Evolutionary conservation across 2,329 filamentous ascomycete species (phyloP).

Genomic region (Nigrograna mackinnonii): DNA sequence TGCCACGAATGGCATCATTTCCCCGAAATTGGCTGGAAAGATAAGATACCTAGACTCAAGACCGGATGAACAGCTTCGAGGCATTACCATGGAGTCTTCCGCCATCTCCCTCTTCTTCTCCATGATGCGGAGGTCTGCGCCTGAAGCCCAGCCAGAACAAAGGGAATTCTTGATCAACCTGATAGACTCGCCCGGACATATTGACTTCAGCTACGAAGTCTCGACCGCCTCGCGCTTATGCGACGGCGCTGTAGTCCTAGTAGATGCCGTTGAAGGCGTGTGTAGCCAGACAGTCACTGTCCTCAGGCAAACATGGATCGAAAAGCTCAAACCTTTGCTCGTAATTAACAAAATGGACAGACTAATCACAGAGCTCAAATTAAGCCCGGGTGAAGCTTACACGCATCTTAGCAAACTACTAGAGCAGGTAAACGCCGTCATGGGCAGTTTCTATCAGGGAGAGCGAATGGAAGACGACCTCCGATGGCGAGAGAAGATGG

Average conservation of each 20-base stretch:
- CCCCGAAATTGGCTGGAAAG: constrained; percentile 94
- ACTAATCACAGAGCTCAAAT: constrained; percentile 89
- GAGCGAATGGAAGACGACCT: constrained; percentile 98
- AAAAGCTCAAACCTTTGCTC: constrained; percentile 90
- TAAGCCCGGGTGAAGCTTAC: constrained; percentile 89
- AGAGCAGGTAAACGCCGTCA: constrained; percentile 95
- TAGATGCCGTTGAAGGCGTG: constrained; percentile 96
- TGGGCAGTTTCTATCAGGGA: constrained; percentile 96
- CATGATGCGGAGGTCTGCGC: constrained; percentile 74
- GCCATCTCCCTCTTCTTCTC: constrained; percentile 97
- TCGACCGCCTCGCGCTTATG: constrained; percentile 93
- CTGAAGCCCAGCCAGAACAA: constrained; percentile 69
- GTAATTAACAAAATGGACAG: constrained; percentile 99
- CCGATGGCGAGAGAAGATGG: constrained; percentile 91
- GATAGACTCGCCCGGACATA: constrained; percentile 97
- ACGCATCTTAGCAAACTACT: constrained; percentile 85
- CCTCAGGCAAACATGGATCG: constrained; percentile 89
- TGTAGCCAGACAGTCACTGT: constrained; percentile 99
- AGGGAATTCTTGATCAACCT: constrained; percentile 96
- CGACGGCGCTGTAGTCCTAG: constrained; percentile 90
- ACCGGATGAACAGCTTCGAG: constrained; percentile 91
- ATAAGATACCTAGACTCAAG: constrained; percentile 96
- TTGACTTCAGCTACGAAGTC: constrained; percentile 98
- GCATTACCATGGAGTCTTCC: constrained; percentile 99
- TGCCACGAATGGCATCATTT: constrained; percentile 99